phyloP scores from a whole-genome alignment of 495 filamentous ascomycete species.

The Penicillium arizonense region DNA sequence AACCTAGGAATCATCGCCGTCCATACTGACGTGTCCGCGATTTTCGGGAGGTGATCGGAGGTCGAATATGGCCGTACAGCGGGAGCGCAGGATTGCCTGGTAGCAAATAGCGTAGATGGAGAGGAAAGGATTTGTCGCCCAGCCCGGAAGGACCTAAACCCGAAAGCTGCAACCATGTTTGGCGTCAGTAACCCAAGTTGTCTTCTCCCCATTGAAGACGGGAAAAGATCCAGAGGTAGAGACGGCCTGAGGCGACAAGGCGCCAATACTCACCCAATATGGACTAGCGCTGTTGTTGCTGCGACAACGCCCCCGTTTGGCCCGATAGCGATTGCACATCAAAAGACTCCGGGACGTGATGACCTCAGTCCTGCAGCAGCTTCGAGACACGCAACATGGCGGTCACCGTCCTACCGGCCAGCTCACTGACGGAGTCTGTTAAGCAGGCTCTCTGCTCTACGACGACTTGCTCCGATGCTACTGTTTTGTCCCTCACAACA shows the following conservation, averaged over 20 bases:
- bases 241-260: conserved; percentile 21
- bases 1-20: conserved; percentile 58
- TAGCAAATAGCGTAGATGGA: not conserved
- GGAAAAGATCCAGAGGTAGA: conserved; percentile 7
- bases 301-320: conserved; percentile 34
- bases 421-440: conserved; percentile 41
- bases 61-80: conserved; percentile 27
- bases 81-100: conserved; percentile 6
- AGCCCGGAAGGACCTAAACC: conserved; percentile 12
- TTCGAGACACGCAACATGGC: conserved; percentile 29
- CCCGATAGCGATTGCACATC: conserved; percentile 27
- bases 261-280: conserved; percentile 14
- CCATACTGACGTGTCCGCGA: conserved; percentile 70
- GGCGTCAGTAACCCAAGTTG: not conserved
- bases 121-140: not conserved
- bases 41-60: conserved; percentile 48
- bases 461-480: conserved; percentile 47
- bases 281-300: conserved; percentile 36
- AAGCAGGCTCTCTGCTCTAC: conserved; percentile 49
- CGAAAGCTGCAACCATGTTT: conserved; percentile 14
- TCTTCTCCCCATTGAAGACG: not conserved
- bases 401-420: conserved; percentile 34
- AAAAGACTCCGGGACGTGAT: conserved; percentile 10
- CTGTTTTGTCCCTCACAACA: conserved; percentile 44
- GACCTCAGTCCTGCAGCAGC: conserved; percentile 17